Percentiles rank a stretch among this genome's conserved stretches.
phyloP scores from a whole-genome alignment of 305 asterid genomes.

The Rubia occidens region DNA sequence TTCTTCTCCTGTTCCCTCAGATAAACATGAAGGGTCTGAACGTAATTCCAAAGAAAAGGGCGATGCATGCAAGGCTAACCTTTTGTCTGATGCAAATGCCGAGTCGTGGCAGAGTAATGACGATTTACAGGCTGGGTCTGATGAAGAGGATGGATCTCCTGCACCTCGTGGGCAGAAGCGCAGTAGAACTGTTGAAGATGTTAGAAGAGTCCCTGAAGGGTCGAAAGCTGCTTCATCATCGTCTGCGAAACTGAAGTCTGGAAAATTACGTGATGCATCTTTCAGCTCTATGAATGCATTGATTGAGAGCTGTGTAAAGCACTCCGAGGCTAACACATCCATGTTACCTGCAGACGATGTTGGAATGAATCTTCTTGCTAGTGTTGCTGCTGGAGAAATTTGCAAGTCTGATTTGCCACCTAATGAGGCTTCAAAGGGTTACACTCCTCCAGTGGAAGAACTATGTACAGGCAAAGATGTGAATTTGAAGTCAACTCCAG shows the following conservation, averaged over 20 bases:
- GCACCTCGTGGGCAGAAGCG: constrained; percentile 38
- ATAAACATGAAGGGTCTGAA: constrained; percentile 37
- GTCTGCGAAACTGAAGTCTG: constrained; percentile 31
- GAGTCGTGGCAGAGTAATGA: constrained; percentile 42
- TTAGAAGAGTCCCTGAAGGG: constrained; percentile 33
- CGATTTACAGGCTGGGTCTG: constrained; percentile 34
- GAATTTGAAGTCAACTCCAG: constrained; percentile 18
- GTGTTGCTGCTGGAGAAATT: constrained; percentile 40
- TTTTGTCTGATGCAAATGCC: constrained; percentile 25
- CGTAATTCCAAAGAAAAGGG: constrained; percentile 29
- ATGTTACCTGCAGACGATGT: constrained; percentile 29
- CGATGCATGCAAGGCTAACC: constrained; percentile 28
- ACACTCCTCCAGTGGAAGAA: constrained; percentile 25
- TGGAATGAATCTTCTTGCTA: constrained; percentile 43
- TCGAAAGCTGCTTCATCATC: constrained; percentile 26
- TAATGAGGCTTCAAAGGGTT: constrained; percentile 24
- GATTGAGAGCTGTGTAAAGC: constrained; percentile 36
- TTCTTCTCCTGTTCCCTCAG: constrained; percentile 45
- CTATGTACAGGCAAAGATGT: constrained; percentile 21
- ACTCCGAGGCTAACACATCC: constrained; percentile 32
- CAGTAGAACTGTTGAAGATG: constrained; percentile 25
- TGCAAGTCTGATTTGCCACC: constrained; percentile 27
- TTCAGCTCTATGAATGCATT: constrained; percentile 39
- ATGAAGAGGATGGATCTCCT: constrained; percentile 41
- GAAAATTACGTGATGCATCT: constrained; percentile 24